A percentile compares a stretch with the other conserved stretches of the same genome.
These are phyloP conservation scores for Paracoccidioides brasiliensis DNA, from an alignment of 2,329 filamentous ascomycete genomes.

Conservation along the genomic window DNA sequence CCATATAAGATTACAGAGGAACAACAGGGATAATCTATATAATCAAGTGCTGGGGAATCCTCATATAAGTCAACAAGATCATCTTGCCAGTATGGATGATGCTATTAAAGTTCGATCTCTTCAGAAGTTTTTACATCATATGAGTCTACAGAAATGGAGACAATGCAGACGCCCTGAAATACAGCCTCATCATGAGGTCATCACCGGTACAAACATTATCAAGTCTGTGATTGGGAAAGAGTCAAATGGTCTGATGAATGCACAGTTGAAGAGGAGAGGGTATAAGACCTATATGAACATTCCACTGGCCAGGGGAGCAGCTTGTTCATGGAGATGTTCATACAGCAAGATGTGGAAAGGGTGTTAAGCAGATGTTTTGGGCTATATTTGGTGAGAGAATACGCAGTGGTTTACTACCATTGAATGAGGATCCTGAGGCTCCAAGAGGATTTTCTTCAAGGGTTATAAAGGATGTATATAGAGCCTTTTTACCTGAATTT, in stretches of 20 bases:
- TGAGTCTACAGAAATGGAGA: no score
- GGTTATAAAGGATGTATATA: not conserved
- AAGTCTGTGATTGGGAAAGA: no score
- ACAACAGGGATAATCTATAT: no score
- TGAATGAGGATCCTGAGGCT: constrained; percentile 1
- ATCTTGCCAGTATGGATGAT: no score
- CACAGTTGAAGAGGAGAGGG: constrained; percentile 4
- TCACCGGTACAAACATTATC: no score
- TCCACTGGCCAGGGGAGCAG: not conserved
- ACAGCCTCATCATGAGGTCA: no score
- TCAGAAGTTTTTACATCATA: no score
- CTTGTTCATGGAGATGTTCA: constrained; percentile 1
- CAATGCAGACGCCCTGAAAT: no score
- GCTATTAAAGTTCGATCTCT: no score
- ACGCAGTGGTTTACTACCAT: constrained; percentile 2
- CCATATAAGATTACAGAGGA: no score
- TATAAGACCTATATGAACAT: constrained; percentile 1
- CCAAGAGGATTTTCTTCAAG: not conserved
- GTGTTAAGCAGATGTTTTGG: constrained; percentile 5
- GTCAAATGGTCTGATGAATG: constrained; percentile 4
- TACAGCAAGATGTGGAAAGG: constrained; percentile 4
- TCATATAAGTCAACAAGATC: no score
- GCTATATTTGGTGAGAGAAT: constrained; percentile 1
- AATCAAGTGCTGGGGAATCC: no score
- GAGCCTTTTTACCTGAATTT: not conserved